A percentile compares a stretch with the other conserved stretches of the same genome.
These are phyloP conservation scores for Peronospora tabacina DNA, from an alignment of 352 stramenopile species.

Conservation along the genomic window DNA sequence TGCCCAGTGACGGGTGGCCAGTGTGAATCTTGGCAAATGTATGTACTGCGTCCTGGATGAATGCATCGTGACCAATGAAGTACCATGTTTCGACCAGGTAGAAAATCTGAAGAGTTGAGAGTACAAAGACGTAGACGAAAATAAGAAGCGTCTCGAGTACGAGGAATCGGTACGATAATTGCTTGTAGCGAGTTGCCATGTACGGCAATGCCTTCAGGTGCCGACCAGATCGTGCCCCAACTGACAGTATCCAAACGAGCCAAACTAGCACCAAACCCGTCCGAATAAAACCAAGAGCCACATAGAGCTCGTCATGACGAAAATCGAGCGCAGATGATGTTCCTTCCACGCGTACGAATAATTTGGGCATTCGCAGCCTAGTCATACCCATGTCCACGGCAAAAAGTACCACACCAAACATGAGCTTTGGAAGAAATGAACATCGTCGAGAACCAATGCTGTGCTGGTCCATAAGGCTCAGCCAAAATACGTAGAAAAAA, in stretches of 20 bases:
- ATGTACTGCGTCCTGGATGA: slow-evolving; percentile 63
- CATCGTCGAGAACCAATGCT: slow-evolving; percentile 24
- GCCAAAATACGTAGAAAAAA: slow-evolving; percentile 75
- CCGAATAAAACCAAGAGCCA: slow-evolving; percentile 54
- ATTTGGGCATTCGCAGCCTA: slow-evolving; percentile 51
- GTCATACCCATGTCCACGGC: slow-evolving; percentile 53
- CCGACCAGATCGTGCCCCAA: slow-evolving; percentile 44
- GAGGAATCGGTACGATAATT: slow-evolving; percentile 83
- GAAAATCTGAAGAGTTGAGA: slow-evolving; percentile 64
- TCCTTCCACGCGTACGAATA: slow-evolving; percentile 26
- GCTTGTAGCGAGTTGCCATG: slow-evolving; percentile 80
- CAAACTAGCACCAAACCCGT: slow-evolving; percentile 56
- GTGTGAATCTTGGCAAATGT: slow-evolving; percentile 54
- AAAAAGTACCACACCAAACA: slow-evolving; percentile 35
- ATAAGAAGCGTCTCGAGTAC: slow-evolving; percentile 70
- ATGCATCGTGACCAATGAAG: slow-evolving; percentile 53
- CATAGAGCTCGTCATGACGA: slow-evolving; percentile 47
- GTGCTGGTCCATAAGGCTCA: slow-evolving; percentile 76
- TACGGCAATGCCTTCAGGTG: slow-evolving; percentile 71
- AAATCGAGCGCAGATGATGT: slow-evolving; percentile 9
- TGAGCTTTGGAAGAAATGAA: slow-evolving; percentile 24
- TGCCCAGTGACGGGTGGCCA: slow-evolving; percentile 47
- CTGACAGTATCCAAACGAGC: slow-evolving; percentile 61
- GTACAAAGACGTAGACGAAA: slow-evolving; percentile 59
- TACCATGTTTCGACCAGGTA: slow-evolving; percentile 57